Evolutionary conservation across 148 eudicot species (phyloP), one percentile per base, ranked within the genome.

Genomic region (Cornus controversa): DNA sequence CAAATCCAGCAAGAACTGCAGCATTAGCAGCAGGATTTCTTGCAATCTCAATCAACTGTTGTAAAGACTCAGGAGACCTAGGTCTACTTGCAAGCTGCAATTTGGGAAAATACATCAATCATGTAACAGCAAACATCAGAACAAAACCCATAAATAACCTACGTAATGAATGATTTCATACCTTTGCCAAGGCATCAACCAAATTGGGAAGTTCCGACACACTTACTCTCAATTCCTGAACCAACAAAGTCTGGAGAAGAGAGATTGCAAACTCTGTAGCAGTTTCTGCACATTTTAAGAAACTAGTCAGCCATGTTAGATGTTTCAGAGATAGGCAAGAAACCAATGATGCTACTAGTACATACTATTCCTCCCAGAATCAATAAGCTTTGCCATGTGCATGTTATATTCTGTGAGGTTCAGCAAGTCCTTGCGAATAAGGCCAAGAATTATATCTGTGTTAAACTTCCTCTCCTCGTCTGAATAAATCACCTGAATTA

Each of bases 401-500:
- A 50, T 50, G 57, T 50, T 50, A 20, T 50, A 50, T 16, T 50
- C 57, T 13, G 57, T 16, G 2, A 50, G 20, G 18, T 50, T 50
- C 57, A 50, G 57, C 20, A 50, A 50, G 57, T 50, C 57, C 57
- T 50, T 91, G 66, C 81, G 79, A 20, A 93, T 91, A 71, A 93
- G 89, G 80, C 94, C 93, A 80, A 91, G 81, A 65, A 89, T 89
- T 27, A 91, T 85, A 78, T 91, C 93, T 82, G 75, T 89, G 77
- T 88, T 91, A 87, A 88, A 88, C 80, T 91, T 91, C 53, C 89
- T 79, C 11, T 91, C 97, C 79, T 93, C 94, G 11, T 93, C 93
- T 36, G 93, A 88, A 80, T 85, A 91, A 25, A 89, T 85, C 70
- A 91, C 90, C 94, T 91, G 78, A 34, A 28, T 22, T 66, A 37